Conservation (phyloP, 306 rosid species). For the Prunus mira region DNA sequence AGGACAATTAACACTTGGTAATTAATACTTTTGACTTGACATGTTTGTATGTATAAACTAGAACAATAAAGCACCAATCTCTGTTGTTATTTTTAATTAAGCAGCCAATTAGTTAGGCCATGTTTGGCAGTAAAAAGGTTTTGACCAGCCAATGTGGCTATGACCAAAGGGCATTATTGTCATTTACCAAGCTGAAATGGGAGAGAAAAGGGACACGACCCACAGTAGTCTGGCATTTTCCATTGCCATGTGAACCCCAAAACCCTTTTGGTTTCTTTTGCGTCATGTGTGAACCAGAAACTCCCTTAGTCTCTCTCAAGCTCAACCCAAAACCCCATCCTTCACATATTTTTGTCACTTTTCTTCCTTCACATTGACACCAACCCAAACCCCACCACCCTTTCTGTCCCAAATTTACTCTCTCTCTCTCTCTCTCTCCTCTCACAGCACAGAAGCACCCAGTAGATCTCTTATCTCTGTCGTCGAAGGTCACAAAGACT, state of each 20-base stretch:
- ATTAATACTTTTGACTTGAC: background rate
- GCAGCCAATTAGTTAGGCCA: background rate
- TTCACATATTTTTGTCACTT: background rate
- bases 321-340: background rate
- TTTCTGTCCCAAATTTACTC: background rate
- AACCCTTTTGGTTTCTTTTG: constrained; percentile 14
- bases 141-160: background rate
- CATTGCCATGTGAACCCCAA: constrained; percentile 35
- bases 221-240: background rate
- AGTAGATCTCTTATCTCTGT: constrained; percentile 17
- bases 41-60: too few species aligned
- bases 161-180: constrained; percentile 7
- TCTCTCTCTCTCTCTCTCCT: too few species aligned
- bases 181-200: background rate
- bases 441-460: background rate
- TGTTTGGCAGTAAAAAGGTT: background rate
- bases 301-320: background rate
- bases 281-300: constrained; percentile 26
- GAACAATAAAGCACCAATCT: too few species aligned
- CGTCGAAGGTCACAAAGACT: constrained; percentile 5
- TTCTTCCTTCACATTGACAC: constrained; percentile 19
- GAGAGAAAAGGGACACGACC: constrained; percentile 11
- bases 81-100: too few species aligned
- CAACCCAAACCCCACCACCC: background rate
- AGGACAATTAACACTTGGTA: background rate